phyloP scores from a whole-genome alignment of 2,329 filamentous ascomycete species.

The Beauveria rudraprayagi region DNA sequence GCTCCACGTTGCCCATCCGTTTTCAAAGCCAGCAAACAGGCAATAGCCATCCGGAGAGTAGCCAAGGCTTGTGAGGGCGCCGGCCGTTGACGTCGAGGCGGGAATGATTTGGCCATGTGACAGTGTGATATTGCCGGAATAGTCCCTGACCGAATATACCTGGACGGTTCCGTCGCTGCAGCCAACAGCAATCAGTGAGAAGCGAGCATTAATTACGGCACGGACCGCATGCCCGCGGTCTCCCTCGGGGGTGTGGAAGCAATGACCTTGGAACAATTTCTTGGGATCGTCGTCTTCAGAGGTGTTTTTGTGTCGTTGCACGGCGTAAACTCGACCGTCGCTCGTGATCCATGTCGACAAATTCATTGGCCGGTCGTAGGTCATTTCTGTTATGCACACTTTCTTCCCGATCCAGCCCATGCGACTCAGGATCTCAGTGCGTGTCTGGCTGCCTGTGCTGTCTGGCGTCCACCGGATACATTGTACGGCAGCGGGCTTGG shows the following conservation, averaged over 20 bases:
- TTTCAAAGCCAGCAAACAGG: conserved; percentile 85
- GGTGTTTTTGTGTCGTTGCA: conserved; percentile 58
- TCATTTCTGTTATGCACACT: conserved; percentile 70
- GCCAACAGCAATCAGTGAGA: conserved; percentile 85
- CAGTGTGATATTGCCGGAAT: conserved; percentile 81
- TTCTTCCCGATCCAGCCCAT: conserved; percentile 83
- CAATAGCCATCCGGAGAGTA: conserved; percentile 97
- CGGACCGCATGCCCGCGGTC: conserved; percentile 56
- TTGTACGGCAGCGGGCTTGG: conserved; percentile 88
- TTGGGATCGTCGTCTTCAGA: conserved; percentile 43
- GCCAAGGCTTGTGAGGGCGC: conserved; percentile 62
- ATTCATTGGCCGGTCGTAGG: conserved; percentile 94
- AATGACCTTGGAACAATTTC: conserved; percentile 79
- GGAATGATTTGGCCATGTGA: conserved; percentile 72
- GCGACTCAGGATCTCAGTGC: conserved; percentile 78
- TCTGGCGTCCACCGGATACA: conserved; percentile 94
- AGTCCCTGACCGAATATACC: conserved; percentile 91
- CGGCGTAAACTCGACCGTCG: conserved; percentile 82
- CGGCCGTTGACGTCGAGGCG: conserved; percentile 59
- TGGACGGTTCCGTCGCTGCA: conserved; percentile 71
- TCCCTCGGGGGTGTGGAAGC: conserved; percentile 69
- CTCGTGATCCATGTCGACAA: conserved; percentile 85
- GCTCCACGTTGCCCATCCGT: conserved; percentile 94
- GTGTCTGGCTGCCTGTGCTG: conserved; percentile 72
- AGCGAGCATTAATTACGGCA: conserved; percentile 85